phyloP scores from a whole-genome alignment of 768 basidiomycete genomes.

The Melanogaster broomeanus region DNA sequence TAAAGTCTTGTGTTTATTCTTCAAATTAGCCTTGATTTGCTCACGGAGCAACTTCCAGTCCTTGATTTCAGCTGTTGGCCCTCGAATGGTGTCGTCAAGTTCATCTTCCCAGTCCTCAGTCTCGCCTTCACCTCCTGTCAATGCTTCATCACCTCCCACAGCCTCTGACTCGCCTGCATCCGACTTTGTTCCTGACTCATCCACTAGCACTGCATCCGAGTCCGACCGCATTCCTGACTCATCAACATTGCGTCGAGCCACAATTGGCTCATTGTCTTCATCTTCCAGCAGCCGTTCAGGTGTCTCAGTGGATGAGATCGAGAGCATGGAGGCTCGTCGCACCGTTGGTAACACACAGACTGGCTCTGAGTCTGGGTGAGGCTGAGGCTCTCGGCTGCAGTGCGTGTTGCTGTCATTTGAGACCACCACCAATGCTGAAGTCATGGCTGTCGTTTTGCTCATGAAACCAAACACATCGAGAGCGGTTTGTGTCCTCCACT shows the following conservation, averaged over 20 bases:
- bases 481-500: not conserved
- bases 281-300: not conserved
- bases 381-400: not conserved
- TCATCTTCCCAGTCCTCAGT: slow-evolving; percentile 25
- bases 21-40: slow-evolving; percentile 35
- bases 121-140: no score
- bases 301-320: not conserved
- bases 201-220: no score
- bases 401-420: not conserved
- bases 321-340: not conserved
- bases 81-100: slow-evolving; percentile 13
- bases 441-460: not conserved
- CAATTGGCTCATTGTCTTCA: not conserved
- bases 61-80: slow-evolving; percentile 13
- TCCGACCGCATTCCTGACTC: not conserved
- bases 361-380: not conserved
- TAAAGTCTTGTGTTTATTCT: slow-evolving; percentile 19
- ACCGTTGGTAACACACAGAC: not conserved
- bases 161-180: not conserved
- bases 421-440: not conserved
- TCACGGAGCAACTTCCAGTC: slow-evolving; percentile 26
- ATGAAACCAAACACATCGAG: not conserved
- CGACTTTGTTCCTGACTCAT: not conserved
- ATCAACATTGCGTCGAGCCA: not conserved
- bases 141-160: no score